Percentiles rank a stretch among this genome's conserved stretches.
phyloP scores from a whole-genome alignment of 2,329 filamentous ascomycete genomes.

The Ophiocordyceps camponoti-floridani region DNA sequence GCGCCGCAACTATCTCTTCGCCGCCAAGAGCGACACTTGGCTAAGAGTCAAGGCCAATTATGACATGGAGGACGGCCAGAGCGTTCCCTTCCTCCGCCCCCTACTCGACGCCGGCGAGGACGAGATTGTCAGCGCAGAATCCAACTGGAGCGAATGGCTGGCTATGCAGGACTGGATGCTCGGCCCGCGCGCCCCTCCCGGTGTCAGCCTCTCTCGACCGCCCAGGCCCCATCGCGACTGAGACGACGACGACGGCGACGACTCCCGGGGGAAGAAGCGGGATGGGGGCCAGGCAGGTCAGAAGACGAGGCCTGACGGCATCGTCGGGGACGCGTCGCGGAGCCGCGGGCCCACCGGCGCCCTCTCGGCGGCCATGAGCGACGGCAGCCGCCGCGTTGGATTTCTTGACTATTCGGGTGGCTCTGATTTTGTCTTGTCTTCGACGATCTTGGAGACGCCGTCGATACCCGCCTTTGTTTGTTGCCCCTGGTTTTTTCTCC shows the following conservation, averaged over 20 bases:
- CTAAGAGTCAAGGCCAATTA: slow-evolving; percentile 77
- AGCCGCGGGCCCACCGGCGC: too few species aligned
- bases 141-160: slow-evolving; percentile 83
- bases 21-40: slow-evolving; percentile 86
- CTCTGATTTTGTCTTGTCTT: too few species aligned
- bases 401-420: too few species aligned
- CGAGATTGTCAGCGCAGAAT: slow-evolving; percentile 71
- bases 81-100: slow-evolving; percentile 71
- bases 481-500: not conserved
- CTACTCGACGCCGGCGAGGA: slow-evolving; percentile 58
- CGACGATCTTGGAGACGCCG: not conserved
- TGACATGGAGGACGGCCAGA: slow-evolving; percentile 70
- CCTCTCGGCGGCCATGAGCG: too few species aligned
- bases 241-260: too few species aligned
- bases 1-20: slow-evolving; percentile 84
- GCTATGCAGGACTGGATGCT: slow-evolving; percentile 99
- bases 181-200: slow-evolving; percentile 51
- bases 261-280: too few species aligned
- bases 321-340: too few species aligned
- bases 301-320: too few species aligned
- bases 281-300: too few species aligned
- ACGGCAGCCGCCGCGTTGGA: too few species aligned
- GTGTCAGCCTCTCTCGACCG: slow-evolving; percentile 4
- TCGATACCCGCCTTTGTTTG: not conserved
- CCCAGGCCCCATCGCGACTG: too few species aligned